phyloP scores from a whole-genome alignment of 2,329 filamentous ascomycete genomes.

The Trichoderma breve region DNA sequence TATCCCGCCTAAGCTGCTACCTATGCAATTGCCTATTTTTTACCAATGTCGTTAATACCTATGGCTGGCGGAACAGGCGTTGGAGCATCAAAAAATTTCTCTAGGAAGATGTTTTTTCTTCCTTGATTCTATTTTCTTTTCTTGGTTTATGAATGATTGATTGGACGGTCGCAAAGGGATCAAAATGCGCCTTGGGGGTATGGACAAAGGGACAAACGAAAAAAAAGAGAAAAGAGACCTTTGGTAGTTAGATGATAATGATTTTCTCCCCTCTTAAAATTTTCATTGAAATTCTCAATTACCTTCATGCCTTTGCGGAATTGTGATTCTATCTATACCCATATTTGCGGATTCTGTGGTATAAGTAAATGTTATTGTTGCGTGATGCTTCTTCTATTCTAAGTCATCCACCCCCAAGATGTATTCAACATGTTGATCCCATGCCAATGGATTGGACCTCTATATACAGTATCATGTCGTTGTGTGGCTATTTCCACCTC shows the following conservation, averaged over 20 bases:
- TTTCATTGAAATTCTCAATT: constrained; percentile 9
- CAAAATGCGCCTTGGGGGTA: constrained; percentile 39
- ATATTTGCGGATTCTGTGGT: no score
- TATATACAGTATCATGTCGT: not conserved
- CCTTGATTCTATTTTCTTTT: not conserved
- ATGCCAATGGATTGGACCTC: constrained; percentile 16
- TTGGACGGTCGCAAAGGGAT: constrained; percentile 42
- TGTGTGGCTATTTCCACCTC: not conserved
- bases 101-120: constrained; percentile 34
- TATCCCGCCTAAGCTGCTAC: constrained; percentile 42
- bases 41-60: constrained; percentile 46
- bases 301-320: not conserved
- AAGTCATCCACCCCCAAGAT: constrained; percentile 25
- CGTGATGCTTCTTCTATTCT: not conserved
- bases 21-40: constrained; percentile 37
- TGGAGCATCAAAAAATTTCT: constrained; percentile 49
- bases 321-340: not conserved
- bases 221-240: constrained; percentile 36
- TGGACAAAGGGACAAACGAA: constrained; percentile 37
- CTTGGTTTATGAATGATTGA: constrained; percentile 47
- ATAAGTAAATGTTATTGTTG: not conserved
- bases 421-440: constrained; percentile 24
- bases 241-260: constrained; percentile 49
- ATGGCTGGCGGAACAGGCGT: constrained; percentile 49
- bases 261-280: constrained; percentile 55